Evolutionary conservation across 2,329 filamentous ascomycete species (phyloP), one percentile per base, ranked within the genome.

Genomic region (Drechmeria coniospora): DNA sequence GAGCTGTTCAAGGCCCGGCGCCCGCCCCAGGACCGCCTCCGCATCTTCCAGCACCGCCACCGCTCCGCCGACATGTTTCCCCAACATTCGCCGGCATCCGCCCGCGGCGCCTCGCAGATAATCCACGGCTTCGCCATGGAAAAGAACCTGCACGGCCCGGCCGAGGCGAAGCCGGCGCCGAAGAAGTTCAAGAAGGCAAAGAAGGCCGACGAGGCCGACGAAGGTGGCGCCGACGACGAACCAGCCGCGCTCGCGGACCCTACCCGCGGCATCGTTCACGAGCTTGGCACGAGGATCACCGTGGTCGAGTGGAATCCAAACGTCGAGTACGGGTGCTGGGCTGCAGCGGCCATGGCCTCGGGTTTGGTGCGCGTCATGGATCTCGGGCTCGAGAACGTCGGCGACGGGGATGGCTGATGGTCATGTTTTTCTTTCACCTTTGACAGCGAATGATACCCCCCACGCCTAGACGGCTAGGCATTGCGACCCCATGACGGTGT

Each of bases 221-320:
- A 49, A 4, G 30, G 27, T 3, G 34, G 30, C 12, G 51, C 54
- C 4, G 49, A 51, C 8, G 52, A 49, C 8, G 49, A 49, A 17
- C 44, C 39, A 4, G 42, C 37, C 8, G 43, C 42, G 24, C 34
- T 48, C 16, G 42, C 46, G 34, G 55, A 52, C 27, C 49, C 58
- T 1, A 55, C 54, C 4, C 52, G 61, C 21, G 56, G 57, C 4
- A 52, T 65, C 4, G 57, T 77, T 8, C 65, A 74, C 39, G 75
- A 80, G 31, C 65, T 75, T 26, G 54, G 64, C 35, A 75, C 70
- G 8, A 63, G 74, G 25, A 55, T 80, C 36, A 72, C 72, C 5
- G 57, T 63, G 2, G 53, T 77, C 15, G 62, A 64, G 22, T 81
- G 76, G 76, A 80, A 80, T 42, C 72, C 74, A 2, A 79, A 80